phyloP scores from a whole-genome alignment of 192 early-diverging fungal species.

The Thoreauomyces humboldtii region DNA sequence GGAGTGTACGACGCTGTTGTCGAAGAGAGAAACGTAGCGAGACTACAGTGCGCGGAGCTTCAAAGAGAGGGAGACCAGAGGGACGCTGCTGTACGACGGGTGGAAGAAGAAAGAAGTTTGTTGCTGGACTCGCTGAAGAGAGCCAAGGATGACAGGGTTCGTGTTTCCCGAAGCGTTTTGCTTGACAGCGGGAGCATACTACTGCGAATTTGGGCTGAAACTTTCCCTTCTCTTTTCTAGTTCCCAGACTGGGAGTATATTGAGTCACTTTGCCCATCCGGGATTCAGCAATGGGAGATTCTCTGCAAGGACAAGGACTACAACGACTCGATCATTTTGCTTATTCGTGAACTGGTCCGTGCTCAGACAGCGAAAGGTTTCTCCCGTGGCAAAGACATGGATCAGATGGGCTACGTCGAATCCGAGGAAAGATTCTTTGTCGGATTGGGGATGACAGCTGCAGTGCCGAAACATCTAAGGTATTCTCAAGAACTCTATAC shows the following conservation, averaged over 20 bases:
- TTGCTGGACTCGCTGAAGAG: conserved; percentile 12
- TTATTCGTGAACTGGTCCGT: conserved; percentile 40
- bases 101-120: background rate
- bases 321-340: conserved; percentile 49
- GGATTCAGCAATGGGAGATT: conserved; percentile 41
- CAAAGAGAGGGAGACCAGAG: background rate
- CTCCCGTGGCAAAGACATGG: background rate
- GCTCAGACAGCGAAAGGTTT: background rate
- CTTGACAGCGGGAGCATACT: too few species aligned
- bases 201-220: too few species aligned
- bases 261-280: conserved; percentile 29
- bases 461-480: conserved; percentile 47
- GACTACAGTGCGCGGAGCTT: background rate
- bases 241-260: conserved; percentile 56
- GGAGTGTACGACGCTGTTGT: background rate
- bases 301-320: conserved; percentile 42
- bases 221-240: background rate
- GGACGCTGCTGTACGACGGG: background rate
- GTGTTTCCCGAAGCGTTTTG: too few species aligned
- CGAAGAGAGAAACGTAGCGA: background rate
- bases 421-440: conserved; percentile 32
- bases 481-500: conserved; percentile 11
- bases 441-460: conserved; percentile 35
- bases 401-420: background rate
- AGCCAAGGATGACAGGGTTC: conserved; percentile 14